Evolutionary conservation across 179 eudicot species (phyloP), one percentile per base, ranked within the genome.

Genomic region (Silene noctiflora): DNA sequence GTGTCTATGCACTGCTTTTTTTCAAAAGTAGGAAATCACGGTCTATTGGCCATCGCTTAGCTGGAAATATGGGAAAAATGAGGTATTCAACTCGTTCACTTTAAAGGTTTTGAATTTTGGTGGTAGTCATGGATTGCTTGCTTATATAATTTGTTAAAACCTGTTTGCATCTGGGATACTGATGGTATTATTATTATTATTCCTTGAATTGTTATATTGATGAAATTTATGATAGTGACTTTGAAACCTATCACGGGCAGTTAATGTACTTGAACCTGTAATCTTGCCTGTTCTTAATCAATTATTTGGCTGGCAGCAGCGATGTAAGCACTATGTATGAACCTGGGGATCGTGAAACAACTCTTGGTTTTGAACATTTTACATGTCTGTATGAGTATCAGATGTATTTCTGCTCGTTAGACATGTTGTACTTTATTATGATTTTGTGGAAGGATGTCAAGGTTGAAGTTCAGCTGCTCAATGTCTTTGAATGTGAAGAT

Each of bases 1-100:
- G 99, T 78, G 93, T 93, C 76, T 95, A 93, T 75, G 98, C 94
- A 6, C 72, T 95, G 71, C 90, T 95, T 71, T 95, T 95, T 78
- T 78, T 87, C 79, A 87, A 89, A 86, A 91, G 90, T 75, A 86
- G 97, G 84, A 87, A 94, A 86, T 84, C 86, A 31, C 91, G 99
- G 17, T 86, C 97, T 44, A 91, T 95, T 75, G 98, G 93, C 72
- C 86, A 91, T 61, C 92, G 99, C 55, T 90, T 95, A 66, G 97
- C 99, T 84, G 93, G 90, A 76, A 87, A 87, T 72, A 84, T 93
- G 92, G 95, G 88, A 80, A 95, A 88, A 76, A 67, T 95, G 82
- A 87, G 99, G 98, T 95, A 87, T 77, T 13, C 19, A 42, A 76
- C 75, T 55, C 59, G 62, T 72, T 68, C 65, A 51, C 19, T 80